Evolutionary conservation across 192 early-diverging fungal species (phyloP), one percentile per base, ranked within the genome.

Genomic region (Coemansia sp.): DNA sequence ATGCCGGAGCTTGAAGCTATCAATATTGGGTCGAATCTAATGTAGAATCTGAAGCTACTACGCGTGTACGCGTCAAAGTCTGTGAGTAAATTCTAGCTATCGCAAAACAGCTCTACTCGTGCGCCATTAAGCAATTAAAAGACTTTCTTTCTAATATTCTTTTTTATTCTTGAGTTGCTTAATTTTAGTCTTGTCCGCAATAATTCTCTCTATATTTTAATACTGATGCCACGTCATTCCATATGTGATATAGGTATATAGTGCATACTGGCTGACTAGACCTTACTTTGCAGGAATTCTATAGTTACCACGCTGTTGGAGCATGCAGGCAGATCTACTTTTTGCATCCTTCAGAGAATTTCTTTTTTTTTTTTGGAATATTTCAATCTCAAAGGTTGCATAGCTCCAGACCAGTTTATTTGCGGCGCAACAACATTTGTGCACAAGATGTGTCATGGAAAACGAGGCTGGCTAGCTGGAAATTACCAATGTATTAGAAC

Each of bases 1-100:
- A 64, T 67, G 57, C 80, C 80, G 5, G 66, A 68, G 42, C 75
- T 83, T 0, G 80, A 83, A 60, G 39, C 36, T 21, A 72, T 83
- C 50, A 74, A 74, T 20, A 77, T 83, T 70, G 79, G 79, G 10
- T 61, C 73, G 8, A 71, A 63, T 57, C 22, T 55, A 24, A 68
- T 71, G 69, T 77, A 65, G 23, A 21, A 51, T 10, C 3, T 29
- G 0, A 9, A 10, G 33, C 32, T 7, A 36, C 8, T 20, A 46
- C 9, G 17, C 9, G 39, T 17, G 3, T 46, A 14, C 11, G 14
- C 17, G 33, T 4, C 9, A 46, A 46, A 46, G 11, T 17, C 8
- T 46, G 11, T 46, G 11, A 46, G 39, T 14, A 14, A 14, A 46
- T 46, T 46, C 39, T 46, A 46, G 17, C 39, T 46, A 46, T 46